Conservation (phyloP, 1,284 basidiomycete genomes). For the Psilocybe mexicana region DNA sequence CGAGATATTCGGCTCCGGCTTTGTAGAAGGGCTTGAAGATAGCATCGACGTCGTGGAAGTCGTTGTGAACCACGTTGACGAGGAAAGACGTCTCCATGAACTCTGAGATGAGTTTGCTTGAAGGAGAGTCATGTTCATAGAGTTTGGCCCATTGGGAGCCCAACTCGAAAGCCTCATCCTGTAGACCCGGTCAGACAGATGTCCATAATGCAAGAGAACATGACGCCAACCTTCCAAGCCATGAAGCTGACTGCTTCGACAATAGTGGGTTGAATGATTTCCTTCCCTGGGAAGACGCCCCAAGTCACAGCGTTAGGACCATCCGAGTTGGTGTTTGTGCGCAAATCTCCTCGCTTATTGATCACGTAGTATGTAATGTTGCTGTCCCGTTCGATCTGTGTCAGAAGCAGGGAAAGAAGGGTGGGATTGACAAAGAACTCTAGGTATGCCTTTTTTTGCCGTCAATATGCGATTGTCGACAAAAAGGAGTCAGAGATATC, state of each 20-base stretch:
- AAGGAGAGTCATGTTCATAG: constrained; percentile 79
- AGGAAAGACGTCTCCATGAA: constrained; percentile 86
- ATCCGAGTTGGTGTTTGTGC: constrained; percentile 90
- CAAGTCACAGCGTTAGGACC: constrained; percentile 99
- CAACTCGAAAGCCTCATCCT: constrained; percentile 97
- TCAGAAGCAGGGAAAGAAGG: constrained; percentile 75
- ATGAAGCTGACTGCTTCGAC: constrained; percentile 97
- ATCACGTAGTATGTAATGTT: constrained; percentile 97
- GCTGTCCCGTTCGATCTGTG: constrained; percentile 85
- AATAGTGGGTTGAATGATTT: constrained; percentile 97
- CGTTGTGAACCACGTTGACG: constrained; percentile 97
- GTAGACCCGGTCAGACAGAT: background rate
- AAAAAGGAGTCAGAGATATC: constrained; percentile 22
- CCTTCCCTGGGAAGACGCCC: constrained; percentile 98
- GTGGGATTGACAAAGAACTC: constrained; percentile 91
- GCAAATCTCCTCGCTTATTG: constrained; percentile 88
- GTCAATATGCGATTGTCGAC: background rate
- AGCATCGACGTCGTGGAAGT: constrained; percentile 82
- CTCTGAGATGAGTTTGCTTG: constrained; percentile 75
- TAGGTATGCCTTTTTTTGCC: constrained; percentile 78
- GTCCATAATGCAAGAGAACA: background rate
- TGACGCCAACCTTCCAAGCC: constrained; percentile 83
- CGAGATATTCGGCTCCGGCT: constrained; percentile 62
- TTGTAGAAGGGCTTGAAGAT: constrained; percentile 89
- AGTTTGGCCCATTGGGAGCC: constrained; percentile 92